These are phyloP conservation scores for Wakefieldia striispora DNA, from an alignment of 768 basidiomycete genomes.

Conservation along the genomic window DNA sequence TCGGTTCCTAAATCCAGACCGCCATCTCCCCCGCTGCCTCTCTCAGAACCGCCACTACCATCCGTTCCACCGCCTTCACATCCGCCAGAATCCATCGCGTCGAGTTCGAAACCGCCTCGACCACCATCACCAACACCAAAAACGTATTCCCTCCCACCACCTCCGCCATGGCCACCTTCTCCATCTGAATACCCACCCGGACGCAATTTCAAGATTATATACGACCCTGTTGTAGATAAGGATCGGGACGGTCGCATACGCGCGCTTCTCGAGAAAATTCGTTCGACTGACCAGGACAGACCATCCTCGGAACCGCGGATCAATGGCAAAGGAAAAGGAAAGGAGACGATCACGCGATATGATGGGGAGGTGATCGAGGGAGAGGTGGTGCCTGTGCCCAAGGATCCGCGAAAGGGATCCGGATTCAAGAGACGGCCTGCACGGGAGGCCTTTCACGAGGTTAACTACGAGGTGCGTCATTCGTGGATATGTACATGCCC, in stretches of 20 bases:
- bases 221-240: conserved; percentile 56
- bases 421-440: conserved; percentile 32
- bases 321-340: conserved; percentile 63
- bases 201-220: conserved; percentile 61
- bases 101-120: conserved; percentile 20
- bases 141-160: conserved; percentile 40
- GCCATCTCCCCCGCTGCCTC: conserved; percentile 26
- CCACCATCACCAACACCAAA: conserved; percentile 26
- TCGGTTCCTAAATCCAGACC: conserved; percentile 28
- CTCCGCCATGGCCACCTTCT: conserved; percentile 57
- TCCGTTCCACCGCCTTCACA: conserved; percentile 25
- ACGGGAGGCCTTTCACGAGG: conserved; percentile 41
- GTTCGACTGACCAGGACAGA: conserved; percentile 31
- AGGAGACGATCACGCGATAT: conserved; percentile 51
- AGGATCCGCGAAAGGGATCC: conserved; percentile 57
- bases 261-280: conserved; percentile 41
- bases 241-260: conserved; percentile 39
- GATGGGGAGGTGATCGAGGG: conserved; percentile 54
- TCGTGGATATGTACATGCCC: background rate
- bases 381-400: conserved; percentile 39
- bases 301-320: conserved; percentile 39
- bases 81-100: conserved; percentile 29
- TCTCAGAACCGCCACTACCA: conserved; percentile 14
- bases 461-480: conserved; percentile 55
- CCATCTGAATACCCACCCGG: conserved; percentile 45